Evolutionary conservation across 805 yeast species (phyloP).

Genomic region (Starmerella sp.): DNA sequence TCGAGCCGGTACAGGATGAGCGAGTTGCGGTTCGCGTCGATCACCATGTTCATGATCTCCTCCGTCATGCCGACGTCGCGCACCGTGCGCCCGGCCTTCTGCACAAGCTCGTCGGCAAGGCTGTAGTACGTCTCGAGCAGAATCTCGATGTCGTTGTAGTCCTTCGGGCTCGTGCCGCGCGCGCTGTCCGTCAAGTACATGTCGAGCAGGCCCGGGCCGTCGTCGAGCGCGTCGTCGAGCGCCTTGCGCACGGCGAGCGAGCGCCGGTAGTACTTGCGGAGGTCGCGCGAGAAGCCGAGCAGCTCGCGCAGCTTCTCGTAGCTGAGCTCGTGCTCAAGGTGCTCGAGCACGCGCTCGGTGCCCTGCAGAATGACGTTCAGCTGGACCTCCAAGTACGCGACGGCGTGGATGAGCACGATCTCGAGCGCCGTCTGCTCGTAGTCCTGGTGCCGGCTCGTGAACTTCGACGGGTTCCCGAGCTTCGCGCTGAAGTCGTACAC

Average conservation of each 20-base stretch:
- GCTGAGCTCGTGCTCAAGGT: conserved; percentile 69
- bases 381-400: conserved; percentile 69
- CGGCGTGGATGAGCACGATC: conserved; percentile 67
- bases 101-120: conserved; percentile 88
- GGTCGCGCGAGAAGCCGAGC: conserved; percentile 57
- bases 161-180: conserved; percentile 28
- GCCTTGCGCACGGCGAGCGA: conserved; percentile 66
- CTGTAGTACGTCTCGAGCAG: conserved; percentile 78
- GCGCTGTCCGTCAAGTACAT: conserved; percentile 53
- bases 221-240: conserved; percentile 71
- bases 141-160: conserved; percentile 59
- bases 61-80: conserved; percentile 83
- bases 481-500: conserved; percentile 77
- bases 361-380: conserved; percentile 44
- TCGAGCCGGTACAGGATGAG: conserved; percentile 77
- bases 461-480: conserved; percentile 33
- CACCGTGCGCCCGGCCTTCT: conserved; percentile 71
- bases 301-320: conserved; percentile 63
- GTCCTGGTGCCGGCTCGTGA: conserved; percentile 32
- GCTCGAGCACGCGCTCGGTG: conserved; percentile 55
- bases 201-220: conserved; percentile 70
- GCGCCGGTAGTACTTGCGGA: conserved; percentile 65
- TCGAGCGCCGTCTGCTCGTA: conserved; percentile 81
- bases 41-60: conserved; percentile 80
- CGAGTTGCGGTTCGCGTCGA: conserved; percentile 85